Evolutionary conservation across 768 basidiomycete genomes (phyloP), one percentile per base, ranked within the genome.

Genomic region (Rhodosporidiobolus odoratus): DNA sequence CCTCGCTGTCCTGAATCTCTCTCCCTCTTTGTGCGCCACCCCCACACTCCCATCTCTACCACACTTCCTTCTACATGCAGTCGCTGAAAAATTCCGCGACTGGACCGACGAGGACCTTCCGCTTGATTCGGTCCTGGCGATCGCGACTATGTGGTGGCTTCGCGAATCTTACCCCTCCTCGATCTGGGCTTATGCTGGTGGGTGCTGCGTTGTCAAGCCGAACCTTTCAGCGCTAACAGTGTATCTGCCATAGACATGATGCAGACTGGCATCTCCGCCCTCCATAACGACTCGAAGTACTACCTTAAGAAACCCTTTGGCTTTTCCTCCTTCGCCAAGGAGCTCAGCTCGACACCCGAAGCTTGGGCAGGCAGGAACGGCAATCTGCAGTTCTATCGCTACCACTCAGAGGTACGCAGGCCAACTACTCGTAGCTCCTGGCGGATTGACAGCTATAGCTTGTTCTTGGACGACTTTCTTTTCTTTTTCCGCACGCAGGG

Each of bases 21-120:
- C 27, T 32, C 23, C 52, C 27, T 53, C 27, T 9, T 30, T 6
- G 27, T 13, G 6, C 23, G 5, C 34, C 30, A 27, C 8, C 19
- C 17, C 27, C 52, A 12, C 52, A 8, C 52, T 30, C 30, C 34
- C 27, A 32, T 19, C 52, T 50, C 48, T n/a, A n/a, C 48, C 48
- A 15, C 48, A 50, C 23, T 50, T 50, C 43, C 43, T 23, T 45
- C 43, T 23, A 45, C 48, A 13, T 25, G 2, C 37, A 73, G 72
- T 77, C 35, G 73, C 58, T 19, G 75, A 77, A 37, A 77, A 77
- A 66, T 75, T 59, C 25, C 62, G 64, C 34, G 76, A 75, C 30
- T 77, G 76, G 76, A 68, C 71, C 8, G 76, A 77, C 66, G 61
- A 66, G n/a, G 60, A 63, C 23, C 68, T 47, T 9, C 40, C 68